A percentile compares a stretch with the other conserved stretches of the same genome.
phyloP scores from a whole-genome alignment of 2,329 filamentous ascomycete genomes.

The Fusarium palustre region DNA sequence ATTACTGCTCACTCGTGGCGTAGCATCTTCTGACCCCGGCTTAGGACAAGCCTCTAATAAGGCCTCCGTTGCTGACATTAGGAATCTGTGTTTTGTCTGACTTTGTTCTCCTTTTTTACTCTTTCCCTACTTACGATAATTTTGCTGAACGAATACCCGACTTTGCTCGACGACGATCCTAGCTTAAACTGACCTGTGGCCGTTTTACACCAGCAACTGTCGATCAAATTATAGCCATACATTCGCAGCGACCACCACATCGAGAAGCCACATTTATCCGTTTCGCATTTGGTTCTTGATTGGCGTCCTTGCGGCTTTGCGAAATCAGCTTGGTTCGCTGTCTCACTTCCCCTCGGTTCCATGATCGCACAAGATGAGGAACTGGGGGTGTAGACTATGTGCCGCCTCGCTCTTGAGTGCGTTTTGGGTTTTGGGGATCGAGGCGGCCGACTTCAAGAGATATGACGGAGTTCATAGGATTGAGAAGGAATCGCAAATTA shows the following conservation, averaged over 20 bases:
- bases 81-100: constrained; percentile 27
- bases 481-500: constrained; percentile 47
- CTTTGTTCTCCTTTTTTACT: constrained; percentile 23
- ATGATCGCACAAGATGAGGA: constrained; percentile 39
- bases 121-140: constrained; percentile 8
- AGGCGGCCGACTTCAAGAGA: constrained; percentile 47
- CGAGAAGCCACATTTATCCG: constrained; percentile 20
- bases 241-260: constrained; percentile 14
- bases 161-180: constrained; percentile 8
- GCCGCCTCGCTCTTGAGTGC: constrained; percentile 35
- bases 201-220: constrained; percentile 4
- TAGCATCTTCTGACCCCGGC: constrained; percentile 43
- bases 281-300: constrained; percentile 26
- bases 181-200: constrained; percentile 14
- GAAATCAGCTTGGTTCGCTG: constrained; percentile 14
- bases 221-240: constrained; percentile 3
- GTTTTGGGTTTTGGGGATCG: constrained; percentile 35
- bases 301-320: constrained; percentile 14
- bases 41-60: constrained; percentile 33
- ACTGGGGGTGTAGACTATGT: constrained; percentile 40
- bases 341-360: constrained; percentile 33
- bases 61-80: constrained; percentile 47
- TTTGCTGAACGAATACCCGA: constrained; percentile 8
- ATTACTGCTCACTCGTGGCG: constrained; percentile 44
- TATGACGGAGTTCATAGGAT: constrained; percentile 50